phyloP scores from a whole-genome alignment of 2,329 filamentous ascomycete species.

The Cercospora sp. region DNA sequence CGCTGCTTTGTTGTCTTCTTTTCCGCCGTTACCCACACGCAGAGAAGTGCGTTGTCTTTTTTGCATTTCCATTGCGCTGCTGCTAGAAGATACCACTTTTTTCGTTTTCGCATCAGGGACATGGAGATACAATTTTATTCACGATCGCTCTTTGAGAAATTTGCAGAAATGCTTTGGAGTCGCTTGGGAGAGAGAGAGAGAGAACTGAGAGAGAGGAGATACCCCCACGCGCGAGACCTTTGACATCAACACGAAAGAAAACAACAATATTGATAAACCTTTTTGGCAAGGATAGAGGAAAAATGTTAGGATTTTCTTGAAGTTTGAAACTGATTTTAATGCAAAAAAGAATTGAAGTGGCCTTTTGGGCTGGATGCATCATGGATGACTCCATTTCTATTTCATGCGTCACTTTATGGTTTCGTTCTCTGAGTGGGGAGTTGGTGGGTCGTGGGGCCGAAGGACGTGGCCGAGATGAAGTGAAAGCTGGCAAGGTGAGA shows the following conservation, averaged over 20 bases:
- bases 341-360: no score
- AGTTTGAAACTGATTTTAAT: not conserved
- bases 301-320: not conserved
- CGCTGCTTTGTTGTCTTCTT: not conserved
- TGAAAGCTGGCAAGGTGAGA: no score
- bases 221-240: not conserved
- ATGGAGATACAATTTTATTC: not conserved
- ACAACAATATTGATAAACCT: not conserved
- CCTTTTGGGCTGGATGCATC: not conserved
- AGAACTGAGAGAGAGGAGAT: conserved; percentile 1
- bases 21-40: not conserved
- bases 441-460: no score
- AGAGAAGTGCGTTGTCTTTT: not conserved
- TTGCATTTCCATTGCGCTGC: not conserved
- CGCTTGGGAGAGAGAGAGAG: not conserved
- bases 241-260: not conserved
- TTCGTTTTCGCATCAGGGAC: not conserved
- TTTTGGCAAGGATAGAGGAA: not conserved
- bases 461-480: no score
- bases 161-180: not conserved
- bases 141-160: not conserved
- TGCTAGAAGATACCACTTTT: not conserved
- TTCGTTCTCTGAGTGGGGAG: not conserved
- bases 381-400: not conserved
- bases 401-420: not conserved